Evolutionary conservation across 2,329 filamentous ascomycete genomes (phyloP).

Genomic region (Myriosclerotinia curreyana): DNA sequence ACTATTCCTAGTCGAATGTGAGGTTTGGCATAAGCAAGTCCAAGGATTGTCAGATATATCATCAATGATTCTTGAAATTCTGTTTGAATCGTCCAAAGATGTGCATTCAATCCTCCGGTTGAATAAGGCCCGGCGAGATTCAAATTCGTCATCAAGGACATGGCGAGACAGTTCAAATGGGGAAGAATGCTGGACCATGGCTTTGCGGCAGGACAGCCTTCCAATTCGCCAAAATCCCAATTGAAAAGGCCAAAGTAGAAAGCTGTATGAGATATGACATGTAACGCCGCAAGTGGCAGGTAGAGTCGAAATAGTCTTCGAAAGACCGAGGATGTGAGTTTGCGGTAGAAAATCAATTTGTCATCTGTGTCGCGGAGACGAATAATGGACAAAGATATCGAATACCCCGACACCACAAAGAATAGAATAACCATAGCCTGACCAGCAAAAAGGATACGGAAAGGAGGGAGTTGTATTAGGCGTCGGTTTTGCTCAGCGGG

Average conservation of each 20-base stretch:
- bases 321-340: not conserved
- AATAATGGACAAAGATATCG: not conserved
- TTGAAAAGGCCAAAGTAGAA: not conserved
- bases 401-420: not conserved
- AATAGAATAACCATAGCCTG: not conserved
- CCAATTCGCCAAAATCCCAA: too few relatives aligned
- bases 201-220: too few relatives aligned
- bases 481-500: not conserved
- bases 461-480: not conserved
- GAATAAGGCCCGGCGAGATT: too few relatives aligned
- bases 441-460: not conserved
- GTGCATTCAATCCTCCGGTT: too few relatives aligned
- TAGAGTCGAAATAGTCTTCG: not conserved
- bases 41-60: too few relatives aligned
- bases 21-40: not conserved
- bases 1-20: not conserved
- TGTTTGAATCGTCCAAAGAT: too few relatives aligned
- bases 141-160: too few relatives aligned
- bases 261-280: not conserved
- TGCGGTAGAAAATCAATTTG: not conserved
- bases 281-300: not conserved
- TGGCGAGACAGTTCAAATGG: too few relatives aligned
- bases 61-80: too few relatives aligned
- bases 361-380: not conserved
- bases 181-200: too few relatives aligned